These are phyloP conservation scores for Populus hybrid DNA, from an alignment of 441 rosid species.

Conservation along the genomic window DNA sequence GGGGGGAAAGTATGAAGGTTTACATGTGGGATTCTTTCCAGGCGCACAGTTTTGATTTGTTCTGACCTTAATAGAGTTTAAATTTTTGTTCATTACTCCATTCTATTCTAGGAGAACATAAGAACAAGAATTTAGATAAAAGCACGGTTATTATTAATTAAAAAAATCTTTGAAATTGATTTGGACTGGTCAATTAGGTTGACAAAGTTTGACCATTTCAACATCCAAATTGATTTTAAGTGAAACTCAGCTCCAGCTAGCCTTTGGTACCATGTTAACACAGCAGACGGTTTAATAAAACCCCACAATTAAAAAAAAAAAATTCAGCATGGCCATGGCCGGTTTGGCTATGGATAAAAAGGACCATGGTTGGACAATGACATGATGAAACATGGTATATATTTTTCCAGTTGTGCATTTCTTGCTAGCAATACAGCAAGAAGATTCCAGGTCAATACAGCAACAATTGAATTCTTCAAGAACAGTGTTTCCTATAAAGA, in stretches of 20 bases:
- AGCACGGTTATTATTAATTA: no score
- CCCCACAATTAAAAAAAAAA: no score
- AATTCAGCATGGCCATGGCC: no score
- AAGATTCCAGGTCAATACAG: not conserved
- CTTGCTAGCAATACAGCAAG: no score
- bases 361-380: not conserved
- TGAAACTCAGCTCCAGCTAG: no score
- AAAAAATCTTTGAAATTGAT: no score
- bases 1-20: not conserved
- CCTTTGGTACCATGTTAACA: no score
- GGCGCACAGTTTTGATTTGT: not conserved
- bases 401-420: not conserved
- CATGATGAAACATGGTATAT: not conserved
- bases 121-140: not conserved
- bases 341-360: no score
- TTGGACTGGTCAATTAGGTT: no score
- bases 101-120: not conserved
- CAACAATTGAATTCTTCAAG: not conserved
- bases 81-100: not conserved
- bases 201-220: no score
- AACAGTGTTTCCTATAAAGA: not conserved
- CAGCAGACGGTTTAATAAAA: no score
- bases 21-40: not conserved
- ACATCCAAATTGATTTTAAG: no score
- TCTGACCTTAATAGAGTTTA: not conserved